phyloP scores from a whole-genome alignment of 305 asterid genomes.

The Solanum hybrid region DNA sequence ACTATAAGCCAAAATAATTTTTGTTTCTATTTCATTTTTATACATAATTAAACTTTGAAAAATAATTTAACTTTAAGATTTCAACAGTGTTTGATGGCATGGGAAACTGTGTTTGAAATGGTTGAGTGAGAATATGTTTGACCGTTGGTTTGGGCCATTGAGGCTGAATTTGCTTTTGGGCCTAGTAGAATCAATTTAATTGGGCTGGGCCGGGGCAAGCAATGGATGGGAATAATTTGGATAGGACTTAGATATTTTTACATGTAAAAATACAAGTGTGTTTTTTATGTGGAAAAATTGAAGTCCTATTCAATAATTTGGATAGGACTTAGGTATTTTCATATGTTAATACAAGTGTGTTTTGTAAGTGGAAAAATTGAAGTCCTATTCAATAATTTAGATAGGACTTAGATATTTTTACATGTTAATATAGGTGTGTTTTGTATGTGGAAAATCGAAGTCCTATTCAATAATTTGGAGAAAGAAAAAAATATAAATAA shows the following conservation, averaged over 20 bases:
- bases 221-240: no score
- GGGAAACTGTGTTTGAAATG: neutral
- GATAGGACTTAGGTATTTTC: neutral
- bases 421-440: neutral
- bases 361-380: no score
- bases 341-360: neutral
- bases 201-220: neutral
- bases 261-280: neutral
- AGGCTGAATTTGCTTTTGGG: neutral
- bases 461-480: neutral
- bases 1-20: neutral
- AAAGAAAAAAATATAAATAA: no score
- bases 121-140: neutral
- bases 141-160: neutral
- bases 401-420: neutral
- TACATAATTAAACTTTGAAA: neutral
- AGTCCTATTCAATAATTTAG: neutral
- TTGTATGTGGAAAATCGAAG: neutral
- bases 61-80: neutral
- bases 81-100: neutral
- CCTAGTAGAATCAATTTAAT: neutral
- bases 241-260: neutral
- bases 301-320: neutral
- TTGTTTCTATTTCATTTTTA: neutral
- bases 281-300: neutral